Percentiles rank a stretch among this genome's conserved stretches.
Evolutionary conservation across 116 monocot species (phyloP).

Genomic region (Zostera marina): DNA sequence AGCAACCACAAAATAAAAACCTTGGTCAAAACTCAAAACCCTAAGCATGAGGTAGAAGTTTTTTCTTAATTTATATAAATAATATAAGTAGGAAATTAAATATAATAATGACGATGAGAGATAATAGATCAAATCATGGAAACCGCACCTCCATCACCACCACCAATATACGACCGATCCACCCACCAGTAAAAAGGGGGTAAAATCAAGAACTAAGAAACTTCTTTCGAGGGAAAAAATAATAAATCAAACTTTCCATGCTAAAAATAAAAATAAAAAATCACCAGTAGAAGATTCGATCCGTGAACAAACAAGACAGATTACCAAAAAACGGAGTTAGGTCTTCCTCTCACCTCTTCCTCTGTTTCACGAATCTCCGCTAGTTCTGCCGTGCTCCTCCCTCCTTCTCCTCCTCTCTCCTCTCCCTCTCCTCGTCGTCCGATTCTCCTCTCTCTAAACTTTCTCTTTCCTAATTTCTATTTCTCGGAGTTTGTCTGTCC

Average conservation of each 20-base stretch:
- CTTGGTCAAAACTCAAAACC: background rate
- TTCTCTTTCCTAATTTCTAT: background rate
- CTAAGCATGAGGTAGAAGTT: background rate
- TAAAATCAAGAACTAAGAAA: background rate
- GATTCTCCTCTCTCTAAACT: background rate
- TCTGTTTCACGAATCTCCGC: background rate
- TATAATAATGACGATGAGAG: background rate
- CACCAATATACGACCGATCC: background rate
- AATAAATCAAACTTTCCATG: background rate
- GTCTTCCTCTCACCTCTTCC: background rate
- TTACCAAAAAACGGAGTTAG: background rate
- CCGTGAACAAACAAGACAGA: background rate
- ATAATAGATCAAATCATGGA: conserved; percentile 1
- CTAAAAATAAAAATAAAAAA: background rate
- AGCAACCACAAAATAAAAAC: conserved; percentile 2
- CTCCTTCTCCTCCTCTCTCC: background rate
- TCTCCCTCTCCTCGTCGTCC: conserved; percentile 1
- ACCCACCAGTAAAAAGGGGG: background rate
- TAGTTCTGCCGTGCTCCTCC: background rate
- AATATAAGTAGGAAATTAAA: background rate
- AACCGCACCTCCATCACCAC: conserved; percentile 1
- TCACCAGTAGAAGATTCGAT: background rate
- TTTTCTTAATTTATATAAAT: background rate
- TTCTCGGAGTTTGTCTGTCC: background rate
- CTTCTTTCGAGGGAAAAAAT: background rate